Conservation (phyloP, 1,284 basidiomycete genomes). For the Afroboletus lepidellus region DNA sequence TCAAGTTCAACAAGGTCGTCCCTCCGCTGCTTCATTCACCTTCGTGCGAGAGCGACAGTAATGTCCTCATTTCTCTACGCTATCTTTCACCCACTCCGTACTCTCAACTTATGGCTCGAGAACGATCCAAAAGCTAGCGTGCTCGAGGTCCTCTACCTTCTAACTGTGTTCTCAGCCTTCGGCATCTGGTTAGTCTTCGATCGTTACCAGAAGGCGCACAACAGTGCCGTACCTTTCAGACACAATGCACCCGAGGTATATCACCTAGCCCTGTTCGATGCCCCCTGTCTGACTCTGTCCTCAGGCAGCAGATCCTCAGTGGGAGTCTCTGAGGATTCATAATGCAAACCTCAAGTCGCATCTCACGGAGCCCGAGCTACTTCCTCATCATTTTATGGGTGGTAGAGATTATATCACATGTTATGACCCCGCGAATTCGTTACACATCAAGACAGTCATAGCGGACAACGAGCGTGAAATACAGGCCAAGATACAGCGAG, state of each 20-base stretch:
- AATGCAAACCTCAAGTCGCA: conserved; percentile 66
- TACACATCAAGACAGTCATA: conserved; percentile 69
- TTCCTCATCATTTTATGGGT: conserved; percentile 47
- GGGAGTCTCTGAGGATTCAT: conserved; percentile 52
- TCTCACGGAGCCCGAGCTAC: conserved; percentile 53
- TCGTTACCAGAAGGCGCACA: conserved; percentile 69
- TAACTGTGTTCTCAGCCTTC: conserved; percentile 64
- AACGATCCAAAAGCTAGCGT: conserved; percentile 46
- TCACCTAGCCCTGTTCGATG: conserved; percentile 7
- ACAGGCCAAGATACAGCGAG: conserved; percentile 62
- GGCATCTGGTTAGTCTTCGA: conserved; percentile 76
- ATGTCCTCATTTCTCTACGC: conserved; percentile 44
- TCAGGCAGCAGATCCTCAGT: conserved; percentile 56
- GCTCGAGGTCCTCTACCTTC: conserved; percentile 54
- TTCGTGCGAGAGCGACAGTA: conserved; percentile 4
- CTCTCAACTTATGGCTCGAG: conserved; percentile 45
- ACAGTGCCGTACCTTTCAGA: conserved; percentile 67
- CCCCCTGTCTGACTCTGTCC: conserved; percentile 11
- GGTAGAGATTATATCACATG: conserved; percentile 75
- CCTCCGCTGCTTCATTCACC: not conserved
- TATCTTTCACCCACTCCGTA: conserved; percentile 50
- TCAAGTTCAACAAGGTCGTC: conserved; percentile 5
- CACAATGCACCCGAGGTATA: conserved; percentile 59
- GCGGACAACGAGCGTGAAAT: conserved; percentile 73
- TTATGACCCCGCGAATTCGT: conserved; percentile 87